A percentile compares a stretch with the other conserved stretches of the same genome.
phyloP scores from a whole-genome alignment of 441 rosid genomes.

The Rhodomyrtus psidioides region DNA sequence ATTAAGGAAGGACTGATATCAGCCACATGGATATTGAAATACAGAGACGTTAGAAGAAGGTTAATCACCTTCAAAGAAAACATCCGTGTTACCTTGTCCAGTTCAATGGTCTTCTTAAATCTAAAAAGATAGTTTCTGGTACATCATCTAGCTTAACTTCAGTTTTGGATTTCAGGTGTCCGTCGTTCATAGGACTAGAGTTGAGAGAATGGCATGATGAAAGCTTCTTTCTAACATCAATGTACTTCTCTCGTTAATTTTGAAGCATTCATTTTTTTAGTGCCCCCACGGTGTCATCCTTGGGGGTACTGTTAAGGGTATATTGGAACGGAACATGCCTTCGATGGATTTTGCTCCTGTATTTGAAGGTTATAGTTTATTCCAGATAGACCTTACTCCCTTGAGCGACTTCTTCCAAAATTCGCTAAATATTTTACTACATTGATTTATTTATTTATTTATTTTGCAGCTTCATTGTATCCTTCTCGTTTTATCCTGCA shows the following conservation, averaged over 20 bases:
- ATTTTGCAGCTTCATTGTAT: conserved; percentile 43
- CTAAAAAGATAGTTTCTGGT: not conserved
- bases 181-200: not conserved
- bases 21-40: not conserved
- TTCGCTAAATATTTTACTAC: not conserved
- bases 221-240: not conserved
- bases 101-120: not conserved
- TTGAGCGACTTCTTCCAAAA: not conserved
- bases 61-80: not conserved
- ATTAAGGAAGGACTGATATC: not conserved
- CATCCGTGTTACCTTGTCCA: not conserved
- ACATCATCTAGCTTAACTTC: not conserved
- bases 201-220: not conserved
- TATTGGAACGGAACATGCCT: not conserved
- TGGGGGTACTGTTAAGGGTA: not conserved
- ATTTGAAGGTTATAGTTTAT: not conserved
- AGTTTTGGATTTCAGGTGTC: not conserved
- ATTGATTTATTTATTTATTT: not conserved
- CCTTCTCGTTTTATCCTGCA: conserved; percentile 32
- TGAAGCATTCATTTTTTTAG: not conserved
- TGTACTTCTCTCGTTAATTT: not conserved
- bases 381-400: not conserved
- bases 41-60: not conserved
- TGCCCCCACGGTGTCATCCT: not conserved
- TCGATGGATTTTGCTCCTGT: not conserved